Conservation (phyloP, 2,329 filamentous ascomycete genomes). For the Aspergillus sergii region DNA sequence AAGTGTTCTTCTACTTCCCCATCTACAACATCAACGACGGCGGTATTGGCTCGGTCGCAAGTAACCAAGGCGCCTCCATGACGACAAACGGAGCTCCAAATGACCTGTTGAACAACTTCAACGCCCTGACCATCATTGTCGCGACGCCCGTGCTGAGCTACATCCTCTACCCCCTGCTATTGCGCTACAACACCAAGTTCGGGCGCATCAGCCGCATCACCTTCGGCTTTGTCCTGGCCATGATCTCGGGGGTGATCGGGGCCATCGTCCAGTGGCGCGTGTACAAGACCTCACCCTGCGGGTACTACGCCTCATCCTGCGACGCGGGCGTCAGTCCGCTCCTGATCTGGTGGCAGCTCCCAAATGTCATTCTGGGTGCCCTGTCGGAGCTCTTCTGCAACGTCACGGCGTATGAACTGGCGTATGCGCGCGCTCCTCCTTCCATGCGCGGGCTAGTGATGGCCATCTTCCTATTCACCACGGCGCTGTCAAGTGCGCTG, state of each 20-base stretch:
- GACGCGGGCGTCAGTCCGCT: constrained; percentile 41
- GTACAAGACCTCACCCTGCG: constrained; percentile 52
- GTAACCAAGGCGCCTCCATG: constrained; percentile 53
- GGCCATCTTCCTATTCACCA: constrained; percentile 46
- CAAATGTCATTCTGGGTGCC: constrained; percentile 40
- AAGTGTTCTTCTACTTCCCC: constrained; percentile 43
- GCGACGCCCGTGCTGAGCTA: constrained; percentile 52
- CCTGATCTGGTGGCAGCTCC: constrained; percentile 48
- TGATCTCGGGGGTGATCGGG: constrained; percentile 43
- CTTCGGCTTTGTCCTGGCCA: constrained; percentile 54
- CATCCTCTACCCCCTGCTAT: constrained; percentile 51
- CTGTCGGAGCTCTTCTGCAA: constrained; percentile 46
- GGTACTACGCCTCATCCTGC: constrained; percentile 43
- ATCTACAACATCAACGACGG: constrained; percentile 43
- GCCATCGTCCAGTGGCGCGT: constrained; percentile 49
- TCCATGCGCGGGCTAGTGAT: constrained; percentile 48
- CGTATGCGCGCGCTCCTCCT: constrained; percentile 46
- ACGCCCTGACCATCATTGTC: constrained; percentile 53
- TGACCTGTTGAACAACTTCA: constrained; percentile 55
- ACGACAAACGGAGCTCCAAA: constrained; percentile 55
- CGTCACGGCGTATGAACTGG: constrained; percentile 50
- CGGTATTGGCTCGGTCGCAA: constrained; percentile 56
- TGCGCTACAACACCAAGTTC: constrained; percentile 47
- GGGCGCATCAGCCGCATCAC: constrained; percentile 55
- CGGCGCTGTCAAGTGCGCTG: constrained; percentile 32